Evolutionary conservation across 2,329 filamentous ascomycete genomes (phyloP), one percentile per base, ranked within the genome.

Genomic region (Fusarium mangiferae): DNA sequence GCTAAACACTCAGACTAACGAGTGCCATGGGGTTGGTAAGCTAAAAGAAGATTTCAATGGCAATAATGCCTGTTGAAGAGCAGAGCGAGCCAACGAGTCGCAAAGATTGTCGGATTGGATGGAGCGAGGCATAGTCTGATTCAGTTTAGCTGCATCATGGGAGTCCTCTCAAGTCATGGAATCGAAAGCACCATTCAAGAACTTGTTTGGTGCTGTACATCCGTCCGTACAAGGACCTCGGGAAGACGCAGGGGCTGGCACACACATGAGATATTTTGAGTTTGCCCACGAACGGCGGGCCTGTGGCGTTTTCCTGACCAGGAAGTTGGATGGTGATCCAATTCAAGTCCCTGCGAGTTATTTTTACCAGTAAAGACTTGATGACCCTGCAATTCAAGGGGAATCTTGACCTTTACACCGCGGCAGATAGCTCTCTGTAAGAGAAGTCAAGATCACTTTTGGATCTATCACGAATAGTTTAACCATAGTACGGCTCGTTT

Each of bases 231-330:
- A 56, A 58, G 49, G 54, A 55, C 56, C 30, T 66, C 68, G 58
- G 64, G 74, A 75, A 55, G 59, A 65, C 75, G 75, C 75, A 77
- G 73, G 73, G 72, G 73, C 64, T 74, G 60, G 42, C 66, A 76
- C 73, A 72, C 66, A 62, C 52, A 57, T 65, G 58, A 63, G 44
- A 67, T 56, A 46, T 36, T 54, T 72, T 70, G 73, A 69, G 56
- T 75, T 68, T 67, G 46, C 18, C 69, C 60, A 72, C 45, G 69
- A 76, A 77, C 72, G 66, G 72, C 74, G 73, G 72, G 72, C 69
- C 74, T 66, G 71, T 75, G 74, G 73, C 75, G 72, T 68, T 66
- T 58, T 54, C 61, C 56, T 64, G 67, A 62, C 61, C 55, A 64
- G 63, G 74, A 74, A 66, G 59, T 63, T 68, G 62, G 42, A 57